Conservation (phyloP, 768 basidiomycete species). For the Podaxis carcinomalis region DNA sequence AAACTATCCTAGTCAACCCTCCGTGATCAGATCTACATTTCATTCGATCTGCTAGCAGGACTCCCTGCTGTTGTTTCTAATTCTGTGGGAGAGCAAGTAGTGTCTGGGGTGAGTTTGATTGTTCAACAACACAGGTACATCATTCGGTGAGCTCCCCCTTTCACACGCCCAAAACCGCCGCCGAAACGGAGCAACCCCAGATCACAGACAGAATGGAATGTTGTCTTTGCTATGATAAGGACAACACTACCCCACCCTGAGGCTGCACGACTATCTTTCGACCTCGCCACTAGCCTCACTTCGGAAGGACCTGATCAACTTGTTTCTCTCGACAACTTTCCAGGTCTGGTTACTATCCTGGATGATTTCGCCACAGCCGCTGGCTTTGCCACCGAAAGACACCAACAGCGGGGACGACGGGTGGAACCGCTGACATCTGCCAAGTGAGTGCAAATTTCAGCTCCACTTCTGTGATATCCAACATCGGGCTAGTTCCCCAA, state of each 20-base stretch:
- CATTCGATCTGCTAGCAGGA: slow-evolving; percentile 84
- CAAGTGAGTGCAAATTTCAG: slow-evolving; percentile 35
- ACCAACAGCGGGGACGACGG: slow-evolving; percentile 50
- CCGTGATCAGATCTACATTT: slow-evolving; percentile 92
- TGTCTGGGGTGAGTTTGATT: slow-evolving; percentile 75
- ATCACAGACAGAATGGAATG: slow-evolving; percentile 94
- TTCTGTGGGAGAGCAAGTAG: slow-evolving; percentile 89
- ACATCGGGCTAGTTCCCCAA: slow-evolving; percentile 52
- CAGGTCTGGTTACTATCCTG: slow-evolving; percentile 72
- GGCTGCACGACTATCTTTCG: slow-evolving; percentile 82
- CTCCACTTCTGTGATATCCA: slow-evolving; percentile 5
- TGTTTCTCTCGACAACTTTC: slow-evolving; percentile 75
- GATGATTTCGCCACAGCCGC: slow-evolving; percentile 85
- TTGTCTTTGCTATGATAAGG: slow-evolving; percentile 83
- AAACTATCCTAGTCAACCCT: slow-evolving; percentile 55
- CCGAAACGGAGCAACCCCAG: slow-evolving; percentile 28
- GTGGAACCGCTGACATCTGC: slow-evolving; percentile 43
- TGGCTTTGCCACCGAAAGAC: slow-evolving; percentile 51
- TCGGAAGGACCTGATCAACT: slow-evolving; percentile 55
- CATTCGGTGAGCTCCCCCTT: slow-evolving; percentile 46
- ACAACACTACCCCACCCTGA: slow-evolving; percentile 83
- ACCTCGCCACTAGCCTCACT: slow-evolving; percentile 64
- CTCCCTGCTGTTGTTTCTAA: slow-evolving; percentile 73
- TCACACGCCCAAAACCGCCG: not conserved
- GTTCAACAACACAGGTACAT: slow-evolving; percentile 73